Evolutionary conservation across 495 filamentous ascomycete species (phyloP).

Genomic region (Penicillium salamii): DNA sequence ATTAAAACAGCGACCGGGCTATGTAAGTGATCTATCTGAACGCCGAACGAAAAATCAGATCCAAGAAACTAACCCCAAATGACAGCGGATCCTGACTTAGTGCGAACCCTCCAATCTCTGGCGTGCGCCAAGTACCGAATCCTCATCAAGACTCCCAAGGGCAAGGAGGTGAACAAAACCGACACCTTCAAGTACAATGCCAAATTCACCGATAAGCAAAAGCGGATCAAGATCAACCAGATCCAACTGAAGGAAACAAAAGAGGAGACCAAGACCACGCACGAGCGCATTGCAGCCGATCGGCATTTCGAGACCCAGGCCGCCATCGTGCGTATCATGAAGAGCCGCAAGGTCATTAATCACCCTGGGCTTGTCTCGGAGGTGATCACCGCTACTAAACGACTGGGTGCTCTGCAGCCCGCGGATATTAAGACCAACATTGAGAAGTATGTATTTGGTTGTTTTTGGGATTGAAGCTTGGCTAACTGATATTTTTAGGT

Average conservation of each 20-base stretch:
- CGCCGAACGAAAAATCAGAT: no score
- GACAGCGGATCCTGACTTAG: conserved; percentile 69
- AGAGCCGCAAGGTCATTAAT: conserved; percentile 81
- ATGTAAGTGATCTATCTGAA: conserved; percentile 50
- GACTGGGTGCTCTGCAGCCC: conserved; percentile 76
- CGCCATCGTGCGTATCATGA: conserved; percentile 96
- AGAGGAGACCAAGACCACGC: conserved; percentile 87
- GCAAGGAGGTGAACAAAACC: conserved; percentile 68
- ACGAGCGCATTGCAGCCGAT: conserved; percentile 84
- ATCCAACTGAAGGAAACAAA: conserved; percentile 94
- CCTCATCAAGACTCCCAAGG: conserved; percentile 81
- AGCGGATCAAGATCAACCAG: conserved; percentile 96
- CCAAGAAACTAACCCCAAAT: no score
- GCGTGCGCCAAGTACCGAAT: conserved; percentile 87
- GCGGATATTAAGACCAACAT: conserved; percentile 93
- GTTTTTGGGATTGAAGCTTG: conserved; percentile 66
- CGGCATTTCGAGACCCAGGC: conserved; percentile 95
- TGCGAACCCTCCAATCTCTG: conserved; percentile 88
- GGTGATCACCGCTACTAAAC: conserved; percentile 85
- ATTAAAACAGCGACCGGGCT: conserved; percentile 68
- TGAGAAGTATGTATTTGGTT: conserved; percentile 65
- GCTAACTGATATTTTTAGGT: conserved; percentile 38
- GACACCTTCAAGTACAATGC: conserved; percentile 82
- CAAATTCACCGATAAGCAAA: conserved; percentile 74
- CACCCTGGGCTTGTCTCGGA: conserved; percentile 80